Percentiles rank a stretch among this genome's conserved stretches.
These are phyloP conservation scores for Orbilia ellipsospora DNA, from an alignment of 2,329 filamentous ascomycete species.

Conservation along the genomic window DNA sequence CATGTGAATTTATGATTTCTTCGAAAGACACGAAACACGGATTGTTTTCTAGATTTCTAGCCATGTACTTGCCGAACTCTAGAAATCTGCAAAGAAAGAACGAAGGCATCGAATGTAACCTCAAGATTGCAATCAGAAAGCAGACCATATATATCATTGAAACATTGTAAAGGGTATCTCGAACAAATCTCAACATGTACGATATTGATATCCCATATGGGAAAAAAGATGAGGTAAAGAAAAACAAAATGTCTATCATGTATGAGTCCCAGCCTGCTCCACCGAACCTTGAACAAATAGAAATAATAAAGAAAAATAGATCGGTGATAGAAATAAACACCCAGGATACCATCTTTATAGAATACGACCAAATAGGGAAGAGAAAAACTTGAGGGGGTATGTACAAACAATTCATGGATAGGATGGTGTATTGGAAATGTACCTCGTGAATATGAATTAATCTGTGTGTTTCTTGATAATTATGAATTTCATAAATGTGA, in stretches of 20 bases:
- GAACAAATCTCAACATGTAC: background rate
- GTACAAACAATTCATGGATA: conserved; percentile 1
- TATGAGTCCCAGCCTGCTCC: conserved; percentile 13
- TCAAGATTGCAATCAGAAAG: too few relatives aligned
- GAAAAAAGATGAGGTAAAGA: background rate
- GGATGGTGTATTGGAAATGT: background rate
- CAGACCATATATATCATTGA: background rate
- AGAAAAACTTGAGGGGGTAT: background rate
- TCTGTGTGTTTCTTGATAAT: too few relatives aligned
- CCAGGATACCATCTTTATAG: background rate
- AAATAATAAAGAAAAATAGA: background rate
- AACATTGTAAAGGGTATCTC: background rate
- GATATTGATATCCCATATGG: background rate
- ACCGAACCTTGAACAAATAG: background rate
- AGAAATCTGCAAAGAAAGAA: too few relatives aligned
- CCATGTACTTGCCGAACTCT: too few relatives aligned
- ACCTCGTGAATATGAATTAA: background rate
- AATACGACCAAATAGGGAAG: background rate
- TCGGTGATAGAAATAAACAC: background rate
- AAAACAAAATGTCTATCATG: conserved; percentile 5
- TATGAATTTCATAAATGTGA: background rate
- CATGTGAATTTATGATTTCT: too few relatives aligned
- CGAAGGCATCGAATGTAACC: too few relatives aligned
- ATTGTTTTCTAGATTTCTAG: too few relatives aligned
- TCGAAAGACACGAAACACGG: too few relatives aligned